A percentile compares a stretch with the other conserved stretches of the same genome.
Evolutionary conservation across 1,139 yeast genomes (phyloP).

Genomic region (Suhomyces guaymorum): DNA sequence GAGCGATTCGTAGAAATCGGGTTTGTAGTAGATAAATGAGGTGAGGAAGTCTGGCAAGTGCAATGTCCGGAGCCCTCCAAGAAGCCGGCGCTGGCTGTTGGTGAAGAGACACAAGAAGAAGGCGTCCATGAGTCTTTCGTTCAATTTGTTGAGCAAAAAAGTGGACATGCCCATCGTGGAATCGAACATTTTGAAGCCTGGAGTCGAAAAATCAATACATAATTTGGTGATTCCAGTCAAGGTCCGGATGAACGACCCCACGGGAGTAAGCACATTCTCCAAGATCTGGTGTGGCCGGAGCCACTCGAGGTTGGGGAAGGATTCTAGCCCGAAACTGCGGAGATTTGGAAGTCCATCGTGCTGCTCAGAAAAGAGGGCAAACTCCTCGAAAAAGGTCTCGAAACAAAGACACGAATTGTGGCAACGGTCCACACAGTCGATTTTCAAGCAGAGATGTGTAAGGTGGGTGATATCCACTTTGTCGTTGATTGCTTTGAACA

Average conservation of each 20-base stretch:
- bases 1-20: constrained; percentile 38
- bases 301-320: constrained; percentile 43
- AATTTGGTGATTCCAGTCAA: constrained; percentile 26
- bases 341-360: constrained; percentile 37
- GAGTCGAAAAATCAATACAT: constrained; percentile 38
- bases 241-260: constrained; percentile 33
- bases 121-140: constrained; percentile 39
- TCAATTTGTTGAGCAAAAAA: constrained; percentile 32
- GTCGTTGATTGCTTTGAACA: constrained; percentile 23
- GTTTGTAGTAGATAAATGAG: constrained; percentile 42
- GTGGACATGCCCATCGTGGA: constrained; percentile 34
- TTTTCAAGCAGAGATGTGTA: constrained; percentile 29
- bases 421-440: constrained; percentile 33
- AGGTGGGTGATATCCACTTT: constrained; percentile 31
- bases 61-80: constrained; percentile 25
- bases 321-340: constrained; percentile 32
- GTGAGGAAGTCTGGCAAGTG: constrained; percentile 43
- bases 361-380: constrained; percentile 22
- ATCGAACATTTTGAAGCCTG: constrained; percentile 45
- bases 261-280: constrained; percentile 34
- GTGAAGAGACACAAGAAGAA: constrained; percentile 33
- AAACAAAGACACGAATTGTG: constrained; percentile 34
- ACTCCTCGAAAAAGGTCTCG: constrained; percentile 32
- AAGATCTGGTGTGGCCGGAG: constrained; percentile 40
- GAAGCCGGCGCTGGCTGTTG: constrained; percentile 6